phyloP scores from a whole-genome alignment of 441 rosid species.

The Biscutella laevigata region DNA sequence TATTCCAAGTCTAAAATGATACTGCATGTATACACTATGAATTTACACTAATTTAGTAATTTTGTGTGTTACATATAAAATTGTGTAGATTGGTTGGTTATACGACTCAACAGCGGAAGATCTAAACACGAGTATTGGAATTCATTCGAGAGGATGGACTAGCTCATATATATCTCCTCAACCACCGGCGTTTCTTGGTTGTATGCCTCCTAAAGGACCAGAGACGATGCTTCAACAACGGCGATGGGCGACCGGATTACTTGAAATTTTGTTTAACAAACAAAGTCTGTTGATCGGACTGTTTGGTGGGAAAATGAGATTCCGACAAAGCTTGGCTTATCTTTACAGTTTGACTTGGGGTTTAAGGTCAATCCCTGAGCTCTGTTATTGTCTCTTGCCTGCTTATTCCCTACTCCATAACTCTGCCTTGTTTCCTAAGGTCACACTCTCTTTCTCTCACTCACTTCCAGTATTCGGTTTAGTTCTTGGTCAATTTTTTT shows the following conservation, averaged over 20 bases:
- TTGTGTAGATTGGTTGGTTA: constrained; percentile 13
- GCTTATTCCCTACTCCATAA: constrained; percentile 19
- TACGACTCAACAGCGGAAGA: constrained; percentile 17
- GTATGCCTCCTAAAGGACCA: neutral
- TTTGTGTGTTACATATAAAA: neutral
- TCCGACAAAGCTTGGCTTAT: constrained; percentile 13
- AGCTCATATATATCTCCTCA: neutral
- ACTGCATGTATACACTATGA: no score
- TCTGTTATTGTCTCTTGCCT: constrained; percentile 10
- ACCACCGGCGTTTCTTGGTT: constrained; percentile 17
- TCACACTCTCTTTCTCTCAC: no score
- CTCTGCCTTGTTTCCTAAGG: constrained; percentile 19
- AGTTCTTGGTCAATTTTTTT: no score
- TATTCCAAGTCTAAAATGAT: no score
- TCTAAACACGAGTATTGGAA: constrained; percentile 24
- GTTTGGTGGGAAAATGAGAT: neutral
- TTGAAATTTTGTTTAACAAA: constrained; percentile 7
- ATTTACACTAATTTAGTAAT: no score
- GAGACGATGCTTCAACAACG: neutral
- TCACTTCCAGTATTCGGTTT: no score
- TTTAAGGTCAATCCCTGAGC: constrained; percentile 10
- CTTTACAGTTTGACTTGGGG: neutral
- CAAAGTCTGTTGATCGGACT: constrained; percentile 14
- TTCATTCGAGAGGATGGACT: constrained; percentile 51
- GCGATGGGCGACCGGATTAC: neutral